These are phyloP conservation scores for Entrophospora sp. DNA, from an alignment of 192 early-diverging fungal genomes.

Conservation along the genomic window DNA sequence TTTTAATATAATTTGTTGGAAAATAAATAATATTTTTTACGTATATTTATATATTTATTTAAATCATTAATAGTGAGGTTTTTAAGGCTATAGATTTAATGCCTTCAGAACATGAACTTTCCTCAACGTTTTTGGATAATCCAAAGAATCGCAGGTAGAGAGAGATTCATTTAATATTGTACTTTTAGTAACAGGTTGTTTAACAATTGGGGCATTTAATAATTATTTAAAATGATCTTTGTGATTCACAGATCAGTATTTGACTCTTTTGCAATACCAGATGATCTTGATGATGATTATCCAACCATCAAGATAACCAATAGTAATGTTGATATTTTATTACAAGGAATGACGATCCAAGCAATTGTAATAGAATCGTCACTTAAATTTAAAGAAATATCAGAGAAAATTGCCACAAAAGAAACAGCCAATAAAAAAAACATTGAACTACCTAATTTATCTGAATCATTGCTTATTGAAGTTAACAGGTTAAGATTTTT, in stretches of 20 bases:
- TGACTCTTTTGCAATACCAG: neutral
- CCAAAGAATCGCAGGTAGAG: slow-evolving; percentile 5
- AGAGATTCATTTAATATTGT: no score
- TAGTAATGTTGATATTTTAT: neutral
- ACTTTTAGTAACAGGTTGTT: no score
- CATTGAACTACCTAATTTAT: neutral
- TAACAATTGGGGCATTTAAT: no score
- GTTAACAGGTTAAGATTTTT: slow-evolving; percentile 15
- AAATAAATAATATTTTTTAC: no score
- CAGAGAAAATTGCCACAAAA: neutral
- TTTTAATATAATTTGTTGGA: no score
- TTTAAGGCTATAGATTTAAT: neutral
- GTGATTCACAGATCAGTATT: slow-evolving; percentile 4
- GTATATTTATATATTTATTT: neutral
- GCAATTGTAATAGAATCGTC: slow-evolving; percentile 8
- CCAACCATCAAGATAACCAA: slow-evolving; percentile 1
- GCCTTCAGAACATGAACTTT: neutral
- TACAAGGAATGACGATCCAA: slow-evolving; percentile 12
- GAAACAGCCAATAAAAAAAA: neutral
- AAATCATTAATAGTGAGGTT: slow-evolving; percentile 1
- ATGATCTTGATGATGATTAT: neutral
- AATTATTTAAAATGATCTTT: neutral
- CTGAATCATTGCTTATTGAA: neutral
- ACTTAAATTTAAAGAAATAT: neutral
- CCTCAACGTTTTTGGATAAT: neutral